These are phyloP conservation scores for Auriscalpium vulgare DNA, from an alignment of 768 basidiomycete species.

Conservation along the genomic window DNA sequence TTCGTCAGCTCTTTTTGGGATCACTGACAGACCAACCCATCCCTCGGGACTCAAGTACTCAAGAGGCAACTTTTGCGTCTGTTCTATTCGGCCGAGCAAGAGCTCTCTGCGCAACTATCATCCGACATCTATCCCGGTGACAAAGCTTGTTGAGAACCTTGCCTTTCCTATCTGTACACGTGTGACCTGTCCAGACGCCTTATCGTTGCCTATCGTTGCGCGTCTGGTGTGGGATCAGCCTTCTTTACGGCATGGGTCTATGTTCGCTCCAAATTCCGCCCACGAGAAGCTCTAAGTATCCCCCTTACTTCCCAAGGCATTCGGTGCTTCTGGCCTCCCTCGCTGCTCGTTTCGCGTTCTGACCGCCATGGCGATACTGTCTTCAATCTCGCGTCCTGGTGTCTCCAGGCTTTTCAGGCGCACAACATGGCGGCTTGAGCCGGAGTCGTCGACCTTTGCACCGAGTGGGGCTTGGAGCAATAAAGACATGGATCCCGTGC, in stretches of 20 bases:
- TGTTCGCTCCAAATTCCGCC: background rate
- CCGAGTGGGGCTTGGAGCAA: constrained; percentile 57
- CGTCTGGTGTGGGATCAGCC: too few relatives aligned
- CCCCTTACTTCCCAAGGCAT: background rate
- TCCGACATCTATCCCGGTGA: too few relatives aligned
- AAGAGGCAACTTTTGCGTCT: too few relatives aligned
- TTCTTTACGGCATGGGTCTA: too few relatives aligned
- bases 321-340: background rate
- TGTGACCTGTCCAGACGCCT: too few relatives aligned
- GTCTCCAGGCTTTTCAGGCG: constrained; percentile 9
- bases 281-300: background rate
- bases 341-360: background rate
- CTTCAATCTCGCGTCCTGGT: background rate
- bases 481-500: constrained; percentile 73
- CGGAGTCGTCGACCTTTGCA: constrained; percentile 47
- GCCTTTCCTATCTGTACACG: too few relatives aligned
- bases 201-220: too few relatives aligned
- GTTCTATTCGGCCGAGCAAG: too few relatives aligned
- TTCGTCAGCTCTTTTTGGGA: too few relatives aligned
- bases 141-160: too few relatives aligned
- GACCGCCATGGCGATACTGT: background rate
- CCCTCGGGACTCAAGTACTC: too few relatives aligned
- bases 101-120: too few relatives aligned
- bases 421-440: constrained; percentile 43
- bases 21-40: background rate